Conservation (phyloP, 1,284 basidiomycete genomes). For the Ganoderma lucidum region DNA sequence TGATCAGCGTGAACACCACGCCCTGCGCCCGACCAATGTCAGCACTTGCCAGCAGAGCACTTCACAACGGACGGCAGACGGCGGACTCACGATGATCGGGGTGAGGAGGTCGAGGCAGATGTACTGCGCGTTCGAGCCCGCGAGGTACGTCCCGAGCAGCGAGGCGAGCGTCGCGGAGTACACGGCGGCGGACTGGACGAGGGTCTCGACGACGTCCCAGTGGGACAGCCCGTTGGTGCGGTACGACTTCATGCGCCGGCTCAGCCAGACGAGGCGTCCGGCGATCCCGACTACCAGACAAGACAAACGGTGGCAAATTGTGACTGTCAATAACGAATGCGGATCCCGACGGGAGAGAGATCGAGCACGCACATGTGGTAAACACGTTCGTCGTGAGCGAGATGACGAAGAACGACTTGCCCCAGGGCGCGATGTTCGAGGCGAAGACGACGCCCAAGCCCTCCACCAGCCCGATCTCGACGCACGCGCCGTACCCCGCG, state of each 20-base stretch:
- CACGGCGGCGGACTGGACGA: conserved; percentile 29
- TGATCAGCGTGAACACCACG: conserved; percentile 31
- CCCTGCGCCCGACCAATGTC: conserved; percentile 9
- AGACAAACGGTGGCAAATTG: too few relatives aligned
- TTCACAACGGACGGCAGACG: neutral
- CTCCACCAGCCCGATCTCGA: conserved; percentile 25
- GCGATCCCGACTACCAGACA: conserved; percentile 26
- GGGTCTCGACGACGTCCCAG: conserved; percentile 25
- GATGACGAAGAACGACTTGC: conserved; percentile 29
- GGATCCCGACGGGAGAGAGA: neutral
- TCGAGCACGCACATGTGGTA: conserved; percentile 23
- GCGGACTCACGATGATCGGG: conserved; percentile 25
- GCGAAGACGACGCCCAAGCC: conserved; percentile 27
- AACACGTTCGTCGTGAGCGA: conserved; percentile 30
- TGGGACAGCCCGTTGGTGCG: conserved; percentile 5
- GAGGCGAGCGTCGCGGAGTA: conserved; percentile 27
- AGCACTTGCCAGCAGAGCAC: neutral
- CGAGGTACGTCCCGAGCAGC: conserved; percentile 24
- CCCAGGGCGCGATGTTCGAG: conserved; percentile 28
- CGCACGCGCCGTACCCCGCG: conserved; percentile 31
- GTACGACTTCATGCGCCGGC: conserved; percentile 22
- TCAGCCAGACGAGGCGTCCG: conserved; percentile 28
- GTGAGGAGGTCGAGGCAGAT: conserved; percentile 24
- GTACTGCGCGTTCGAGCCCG: conserved; percentile 26
- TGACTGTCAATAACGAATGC: too few relatives aligned